phyloP scores from a whole-genome alignment of 2,329 filamentous ascomycete species.

The Botrytis paeoniae region DNA sequence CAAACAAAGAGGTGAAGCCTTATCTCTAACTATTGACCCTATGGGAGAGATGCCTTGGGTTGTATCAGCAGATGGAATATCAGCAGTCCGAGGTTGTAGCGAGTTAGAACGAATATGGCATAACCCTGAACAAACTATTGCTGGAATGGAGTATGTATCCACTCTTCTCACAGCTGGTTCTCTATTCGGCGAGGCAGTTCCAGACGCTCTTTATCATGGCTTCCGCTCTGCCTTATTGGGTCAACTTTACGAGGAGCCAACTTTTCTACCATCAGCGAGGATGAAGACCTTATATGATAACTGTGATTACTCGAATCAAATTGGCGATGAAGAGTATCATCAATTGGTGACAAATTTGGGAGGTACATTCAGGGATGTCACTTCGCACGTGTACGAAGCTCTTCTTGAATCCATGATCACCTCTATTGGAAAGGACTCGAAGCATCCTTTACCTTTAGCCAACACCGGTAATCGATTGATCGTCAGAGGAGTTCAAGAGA shows the following conservation, averaged over 20 bases:
- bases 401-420: slow-evolving; percentile 49
- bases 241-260: slow-evolving; percentile 72
- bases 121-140: slow-evolving; percentile 52
- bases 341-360: slow-evolving; percentile 68
- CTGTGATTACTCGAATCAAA: slow-evolving; percentile 72
- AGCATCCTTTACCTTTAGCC: slow-evolving; percentile 52
- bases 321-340: slow-evolving; percentile 77
- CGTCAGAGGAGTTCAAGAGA: slow-evolving; percentile 76
- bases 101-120: slow-evolving; percentile 71
- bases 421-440: slow-evolving; percentile 37
- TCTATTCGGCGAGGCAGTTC: slow-evolving; percentile 67
- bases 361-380: slow-evolving; percentile 59
- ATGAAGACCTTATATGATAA: slow-evolving; percentile 77
- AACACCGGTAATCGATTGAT: slow-evolving; percentile 74
- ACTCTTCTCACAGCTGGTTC: slow-evolving; percentile 67
- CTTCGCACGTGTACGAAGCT: slow-evolving; percentile 52
- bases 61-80: slow-evolving; percentile 76
- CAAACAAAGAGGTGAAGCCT: slow-evolving; percentile 76
- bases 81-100: slow-evolving; percentile 76
- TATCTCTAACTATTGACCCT: slow-evolving; percentile 73
- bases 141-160: slow-evolving; percentile 55
- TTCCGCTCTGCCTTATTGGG: slow-evolving; percentile 65
- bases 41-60: slow-evolving; percentile 75
- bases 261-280: slow-evolving; percentile 66
- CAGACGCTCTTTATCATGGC: slow-evolving; percentile 64